phyloP scores from a whole-genome alignment of 805 yeast genomes.

The Kazachstania martiniae region DNA sequence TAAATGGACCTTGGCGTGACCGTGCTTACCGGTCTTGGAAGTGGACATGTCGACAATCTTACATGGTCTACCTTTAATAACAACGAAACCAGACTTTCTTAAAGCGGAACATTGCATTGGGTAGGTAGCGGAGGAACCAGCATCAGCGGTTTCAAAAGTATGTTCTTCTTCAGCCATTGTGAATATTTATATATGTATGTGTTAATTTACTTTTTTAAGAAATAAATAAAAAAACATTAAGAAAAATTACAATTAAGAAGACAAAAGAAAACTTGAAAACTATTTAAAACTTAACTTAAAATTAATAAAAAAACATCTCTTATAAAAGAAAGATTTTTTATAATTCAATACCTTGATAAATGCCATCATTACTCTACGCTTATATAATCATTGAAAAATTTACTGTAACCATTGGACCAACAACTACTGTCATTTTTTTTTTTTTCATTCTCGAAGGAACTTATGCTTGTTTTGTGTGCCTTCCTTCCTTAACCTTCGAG shows the following conservation, averaged over 20 bases:
- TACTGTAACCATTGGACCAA: no score
- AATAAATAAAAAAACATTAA: neutral
- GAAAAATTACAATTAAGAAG: neutral
- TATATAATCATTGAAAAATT: no score
- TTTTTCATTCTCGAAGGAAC: no score
- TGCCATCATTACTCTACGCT: no score
- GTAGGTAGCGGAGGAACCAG: slow-evolving; percentile 97
- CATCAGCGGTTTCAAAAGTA: slow-evolving; percentile 94
- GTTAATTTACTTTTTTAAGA: neutral
- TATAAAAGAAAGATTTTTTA: no score
- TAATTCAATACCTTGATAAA: no score
- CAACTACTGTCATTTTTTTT: no score
- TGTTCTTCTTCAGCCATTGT: slow-evolving; percentile 47
- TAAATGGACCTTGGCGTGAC: slow-evolving; percentile 99
- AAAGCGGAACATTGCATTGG: slow-evolving; percentile 99
- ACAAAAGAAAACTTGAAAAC: no score
- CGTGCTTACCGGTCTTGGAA: slow-evolving; percentile 99
- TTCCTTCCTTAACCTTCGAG: no score
- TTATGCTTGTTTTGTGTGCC: no score
- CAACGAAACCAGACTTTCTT: slow-evolving; percentile 99
- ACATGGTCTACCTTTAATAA: slow-evolving; percentile 98
- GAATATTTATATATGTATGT: slow-evolving; percentile 1
- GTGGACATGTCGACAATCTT: slow-evolving; percentile 99
- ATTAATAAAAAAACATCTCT: no score
- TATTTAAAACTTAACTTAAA: no score